Evolutionary conservation across 2,329 filamentous ascomycete species (phyloP).

Genomic region (Pyrenophora graminea): DNA sequence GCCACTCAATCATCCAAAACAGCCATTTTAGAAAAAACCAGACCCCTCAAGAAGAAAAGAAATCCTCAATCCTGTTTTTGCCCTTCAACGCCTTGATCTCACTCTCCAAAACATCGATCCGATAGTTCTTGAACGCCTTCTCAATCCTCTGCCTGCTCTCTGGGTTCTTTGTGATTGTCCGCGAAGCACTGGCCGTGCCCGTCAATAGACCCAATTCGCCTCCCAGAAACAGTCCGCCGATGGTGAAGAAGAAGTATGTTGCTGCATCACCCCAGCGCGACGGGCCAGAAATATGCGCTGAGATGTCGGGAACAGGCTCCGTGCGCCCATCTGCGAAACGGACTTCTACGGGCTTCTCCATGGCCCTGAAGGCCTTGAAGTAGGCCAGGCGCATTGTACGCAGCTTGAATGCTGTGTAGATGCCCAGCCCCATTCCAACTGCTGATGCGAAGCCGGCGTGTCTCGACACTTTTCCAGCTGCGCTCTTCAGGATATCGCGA

Average conservation of each 20-base stretch:
- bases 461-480: conserved; percentile 59
- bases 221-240: conserved; percentile 66
- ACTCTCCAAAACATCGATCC: conserved; percentile 64
- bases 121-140: conserved; percentile 65
- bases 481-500: conserved; percentile 60
- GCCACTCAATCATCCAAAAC: not conserved
- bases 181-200: conserved; percentile 59
- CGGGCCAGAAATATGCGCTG: conserved; percentile 58
- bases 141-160: conserved; percentile 63
- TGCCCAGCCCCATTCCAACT: conserved; percentile 63
- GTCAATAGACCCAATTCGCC: conserved; percentile 66
- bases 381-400: conserved; percentile 60
- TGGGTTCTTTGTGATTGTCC: conserved; percentile 59
- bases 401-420: conserved; percentile 59
- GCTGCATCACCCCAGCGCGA: conserved; percentile 63
- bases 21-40: not conserved
- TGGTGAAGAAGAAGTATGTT: conserved; percentile 65
- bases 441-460: conserved; percentile 64
- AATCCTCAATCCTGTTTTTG: conserved; percentile 36
- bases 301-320: conserved; percentile 65
- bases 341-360: conserved; percentile 65
- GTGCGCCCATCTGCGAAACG: conserved; percentile 65
- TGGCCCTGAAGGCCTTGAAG: conserved; percentile 64
- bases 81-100: conserved; percentile 62
- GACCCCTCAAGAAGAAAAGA: conserved; percentile 23